Evolutionary conservation across 2,329 filamentous ascomycete species (phyloP), one percentile per base, ranked within the genome.

Genomic region (Epichloe scottii): DNA sequence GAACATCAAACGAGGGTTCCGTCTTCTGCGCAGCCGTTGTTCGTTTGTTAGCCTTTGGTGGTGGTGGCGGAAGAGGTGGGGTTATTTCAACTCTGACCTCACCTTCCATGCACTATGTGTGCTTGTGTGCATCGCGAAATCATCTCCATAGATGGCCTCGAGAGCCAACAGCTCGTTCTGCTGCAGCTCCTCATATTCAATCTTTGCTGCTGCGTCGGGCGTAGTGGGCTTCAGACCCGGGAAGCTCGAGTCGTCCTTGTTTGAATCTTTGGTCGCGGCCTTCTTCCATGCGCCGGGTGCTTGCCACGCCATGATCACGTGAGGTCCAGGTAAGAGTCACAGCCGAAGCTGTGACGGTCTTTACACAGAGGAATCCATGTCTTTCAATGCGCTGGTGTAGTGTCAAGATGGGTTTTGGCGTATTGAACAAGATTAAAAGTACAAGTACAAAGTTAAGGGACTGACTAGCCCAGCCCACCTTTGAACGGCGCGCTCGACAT

Each of bases 121-220:
- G 48, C 79, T 78, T 61, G 84, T 79, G 60, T 89, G 79, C 63
- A 85, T 81, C 59, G 85, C 76, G 62, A 89, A 96, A 63, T 96
- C 90, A 53, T 95, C 88, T 58, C 84, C 85, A 63, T 93, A 97
- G 47, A 97, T 94, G 41, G 91, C 87, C 60, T 85, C 78, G 53
- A 97, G 75, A 43, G 83, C 91, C 63, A 93, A 79, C 52, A 95
- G 76, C 70, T 97, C 93, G 63, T 95, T 87, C 61, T 85, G 76
- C 69, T 97, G 93, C 35, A 87, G 81, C 68, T 94, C 85, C 57
- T 83, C 80, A 70, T 96, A 95, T 62, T 89, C 72, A 15, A 77
- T 76, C 58, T 71, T 78, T 48, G 68, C 62, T 42, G 63, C 62
- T 46, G 68, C 59, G 53, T 71, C 65, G 53, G 69, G 64, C 58